Percentiles rank a stretch among this genome's conserved stretches.
Conservation (phyloP, 78 protist genomes). For the Chrysochromulina parva region DNA sequence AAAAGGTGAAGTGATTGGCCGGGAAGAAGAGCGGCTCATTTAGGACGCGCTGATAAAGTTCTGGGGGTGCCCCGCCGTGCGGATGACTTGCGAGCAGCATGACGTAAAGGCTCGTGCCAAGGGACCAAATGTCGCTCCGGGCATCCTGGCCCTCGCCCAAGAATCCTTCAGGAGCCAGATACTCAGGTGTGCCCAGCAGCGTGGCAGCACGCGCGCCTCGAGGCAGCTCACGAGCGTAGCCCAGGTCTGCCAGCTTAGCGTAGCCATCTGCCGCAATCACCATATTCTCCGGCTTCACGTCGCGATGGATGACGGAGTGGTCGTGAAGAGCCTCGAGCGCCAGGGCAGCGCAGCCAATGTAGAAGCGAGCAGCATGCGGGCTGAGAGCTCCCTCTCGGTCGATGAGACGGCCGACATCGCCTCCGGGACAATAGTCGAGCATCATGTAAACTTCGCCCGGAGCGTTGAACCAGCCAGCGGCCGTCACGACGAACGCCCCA, state of each 20-base stretch:
- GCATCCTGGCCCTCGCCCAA: background rate
- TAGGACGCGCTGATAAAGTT: background rate
- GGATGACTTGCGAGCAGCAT: background rate
- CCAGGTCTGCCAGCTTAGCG: background rate
- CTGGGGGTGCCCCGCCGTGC: background rate
- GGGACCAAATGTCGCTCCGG: background rate
- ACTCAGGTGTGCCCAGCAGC: background rate
- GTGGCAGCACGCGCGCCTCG: background rate
- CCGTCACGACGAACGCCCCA: background rate
- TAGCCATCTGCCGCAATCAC: background rate
- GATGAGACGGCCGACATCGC: background rate
- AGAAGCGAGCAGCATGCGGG: background rate
- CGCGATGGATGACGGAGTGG: background rate
- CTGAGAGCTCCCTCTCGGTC: background rate
- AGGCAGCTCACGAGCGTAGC: background rate
- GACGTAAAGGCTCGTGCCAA: background rate
- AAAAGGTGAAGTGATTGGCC: too few relatives aligned
- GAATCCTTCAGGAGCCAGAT: background rate
- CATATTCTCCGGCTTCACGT: background rate
- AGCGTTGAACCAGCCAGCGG: background rate
- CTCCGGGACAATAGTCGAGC: constrained; percentile 4
- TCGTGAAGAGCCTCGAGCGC: background rate
- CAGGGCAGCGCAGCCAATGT: background rate
- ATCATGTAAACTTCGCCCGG: background rate
- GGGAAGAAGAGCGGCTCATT: background rate